A percentile compares a stretch with the other conserved stretches of the same genome.
phyloP scores from a whole-genome alignment of 2,329 filamentous ascomycete genomes.

The Colletotrichum sp. region DNA sequence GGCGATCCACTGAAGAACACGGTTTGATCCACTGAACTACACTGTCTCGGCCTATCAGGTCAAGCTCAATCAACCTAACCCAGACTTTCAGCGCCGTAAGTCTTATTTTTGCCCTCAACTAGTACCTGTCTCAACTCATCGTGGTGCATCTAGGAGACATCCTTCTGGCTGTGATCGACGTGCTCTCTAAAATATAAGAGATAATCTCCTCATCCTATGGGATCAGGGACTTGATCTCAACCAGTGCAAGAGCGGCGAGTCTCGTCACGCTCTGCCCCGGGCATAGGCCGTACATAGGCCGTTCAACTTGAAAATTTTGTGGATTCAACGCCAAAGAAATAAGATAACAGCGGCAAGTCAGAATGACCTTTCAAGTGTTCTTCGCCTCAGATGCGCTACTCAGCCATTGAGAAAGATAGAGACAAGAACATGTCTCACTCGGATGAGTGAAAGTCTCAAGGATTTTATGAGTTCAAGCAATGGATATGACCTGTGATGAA shows the following conservation, averaged over 20 bases:
- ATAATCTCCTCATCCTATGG: accelerated
- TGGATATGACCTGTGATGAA: background rate
- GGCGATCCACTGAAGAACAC: background rate
- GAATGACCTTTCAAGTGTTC: background rate
- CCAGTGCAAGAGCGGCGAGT: background rate
- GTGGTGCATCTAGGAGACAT: background rate
- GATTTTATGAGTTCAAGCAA: background rate
- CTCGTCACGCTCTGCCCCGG: background rate
- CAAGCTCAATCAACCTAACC: background rate
- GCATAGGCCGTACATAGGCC: background rate
- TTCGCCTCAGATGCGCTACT: background rate
- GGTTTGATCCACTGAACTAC: background rate
- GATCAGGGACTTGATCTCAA: background rate
- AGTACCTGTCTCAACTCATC: background rate
- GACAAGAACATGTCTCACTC: background rate
- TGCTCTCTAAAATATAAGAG: background rate
- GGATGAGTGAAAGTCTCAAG: too few species aligned
- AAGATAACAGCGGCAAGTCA: background rate
- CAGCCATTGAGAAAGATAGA: background rate
- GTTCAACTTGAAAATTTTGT: background rate
- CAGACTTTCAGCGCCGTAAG: background rate
- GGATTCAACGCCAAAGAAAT: background rate
- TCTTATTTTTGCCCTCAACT: background rate
- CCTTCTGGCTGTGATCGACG: background rate
- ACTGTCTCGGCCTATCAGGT: background rate